These are phyloP conservation scores for Trichoderma brevicompactum DNA, from an alignment of 2,329 filamentous ascomycete genomes.

Conservation along the genomic window DNA sequence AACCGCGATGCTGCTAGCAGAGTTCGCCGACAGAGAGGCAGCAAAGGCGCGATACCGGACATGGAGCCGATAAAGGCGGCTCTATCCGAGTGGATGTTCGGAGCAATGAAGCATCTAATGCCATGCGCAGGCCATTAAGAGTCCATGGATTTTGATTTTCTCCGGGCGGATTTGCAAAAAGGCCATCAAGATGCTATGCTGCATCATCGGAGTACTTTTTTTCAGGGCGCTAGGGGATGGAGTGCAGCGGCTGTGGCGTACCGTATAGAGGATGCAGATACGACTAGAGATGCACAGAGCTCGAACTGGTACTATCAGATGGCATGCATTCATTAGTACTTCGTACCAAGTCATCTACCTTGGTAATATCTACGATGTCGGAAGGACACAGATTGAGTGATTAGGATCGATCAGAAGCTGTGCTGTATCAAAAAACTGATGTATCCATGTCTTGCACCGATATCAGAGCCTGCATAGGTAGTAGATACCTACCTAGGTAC, in stretches of 20 bases:
- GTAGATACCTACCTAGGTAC: not conserved
- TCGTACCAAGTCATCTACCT: too few species aligned
- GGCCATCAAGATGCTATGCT: not conserved
- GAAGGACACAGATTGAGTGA: too few species aligned
- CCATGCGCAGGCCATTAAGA: not conserved
- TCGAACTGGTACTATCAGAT: too few species aligned
- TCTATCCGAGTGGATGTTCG: not conserved
- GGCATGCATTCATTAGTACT: too few species aligned
- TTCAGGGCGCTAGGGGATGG: not conserved
- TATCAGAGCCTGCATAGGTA: too few species aligned
- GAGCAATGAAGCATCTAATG: not conserved
- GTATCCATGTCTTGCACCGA: too few species aligned
- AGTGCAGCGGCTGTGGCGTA: not conserved
- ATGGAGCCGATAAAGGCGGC: not conserved
- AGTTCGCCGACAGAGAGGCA: slow-evolving; percentile 16
- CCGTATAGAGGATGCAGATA: too few species aligned
- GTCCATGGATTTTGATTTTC: not conserved
- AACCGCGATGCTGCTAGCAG: not conserved
- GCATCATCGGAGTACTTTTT: slow-evolving; percentile 15
- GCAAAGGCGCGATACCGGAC: slow-evolving; percentile 5
- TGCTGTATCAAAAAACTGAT: too few species aligned
- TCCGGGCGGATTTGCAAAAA: not conserved
- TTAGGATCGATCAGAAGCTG: too few species aligned
- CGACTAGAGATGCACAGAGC: too few species aligned
- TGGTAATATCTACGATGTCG: too few species aligned